Percentiles rank a stretch among this genome's conserved stretches.
Conservation (phyloP, 2,329 filamentous ascomycete species). For the Thelonectria discophora region DNA sequence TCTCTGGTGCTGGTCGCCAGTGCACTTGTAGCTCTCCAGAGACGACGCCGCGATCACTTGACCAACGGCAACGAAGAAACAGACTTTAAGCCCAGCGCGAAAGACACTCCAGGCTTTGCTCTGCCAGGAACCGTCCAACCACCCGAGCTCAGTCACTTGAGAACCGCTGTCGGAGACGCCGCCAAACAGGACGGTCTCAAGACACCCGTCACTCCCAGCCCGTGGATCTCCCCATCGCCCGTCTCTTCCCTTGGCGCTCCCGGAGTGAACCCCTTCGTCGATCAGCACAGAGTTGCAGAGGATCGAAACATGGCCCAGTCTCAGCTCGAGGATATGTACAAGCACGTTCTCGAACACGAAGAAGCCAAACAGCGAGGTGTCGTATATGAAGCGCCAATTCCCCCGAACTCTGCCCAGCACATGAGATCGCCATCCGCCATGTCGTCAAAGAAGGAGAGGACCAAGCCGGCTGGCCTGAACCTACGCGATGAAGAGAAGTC, state of each 20-base stretch:
- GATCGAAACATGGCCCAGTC: constrained; percentile 80
- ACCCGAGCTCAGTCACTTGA: constrained; percentile 24
- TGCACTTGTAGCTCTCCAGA: constrained; percentile 68
- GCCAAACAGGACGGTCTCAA: constrained; percentile 54
- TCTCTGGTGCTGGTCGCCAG: constrained; percentile 78
- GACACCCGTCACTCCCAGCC: constrained; percentile 34
- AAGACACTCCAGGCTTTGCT: constrained; percentile 36
- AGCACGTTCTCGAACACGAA: constrained; percentile 90
- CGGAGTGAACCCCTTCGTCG: constrained; percentile 75
- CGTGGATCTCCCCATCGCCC: constrained; percentile 59
- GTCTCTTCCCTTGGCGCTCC: constrained; percentile 58
- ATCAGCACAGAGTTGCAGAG: constrained; percentile 77
- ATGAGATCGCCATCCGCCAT: constrained; percentile 41
- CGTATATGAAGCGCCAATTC: constrained; percentile 54
- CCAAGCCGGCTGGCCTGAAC: constrained; percentile 61
- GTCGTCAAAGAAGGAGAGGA: constrained; percentile 56
- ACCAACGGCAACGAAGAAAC: constrained; percentile 61
- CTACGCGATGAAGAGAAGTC: constrained; percentile 58
- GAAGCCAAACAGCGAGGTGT: constrained; percentile 68
- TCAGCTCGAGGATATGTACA: constrained; percentile 91
- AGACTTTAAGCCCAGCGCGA: constrained; percentile 47
- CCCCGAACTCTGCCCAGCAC: constrained; percentile 42
- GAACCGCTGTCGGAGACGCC: constrained; percentile 39
- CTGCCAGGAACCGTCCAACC: constrained; percentile 11
- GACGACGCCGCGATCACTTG: constrained; percentile 62